phyloP scores from a whole-genome alignment of 495 filamentous ascomycete species.

The Penicillium fimorum region DNA sequence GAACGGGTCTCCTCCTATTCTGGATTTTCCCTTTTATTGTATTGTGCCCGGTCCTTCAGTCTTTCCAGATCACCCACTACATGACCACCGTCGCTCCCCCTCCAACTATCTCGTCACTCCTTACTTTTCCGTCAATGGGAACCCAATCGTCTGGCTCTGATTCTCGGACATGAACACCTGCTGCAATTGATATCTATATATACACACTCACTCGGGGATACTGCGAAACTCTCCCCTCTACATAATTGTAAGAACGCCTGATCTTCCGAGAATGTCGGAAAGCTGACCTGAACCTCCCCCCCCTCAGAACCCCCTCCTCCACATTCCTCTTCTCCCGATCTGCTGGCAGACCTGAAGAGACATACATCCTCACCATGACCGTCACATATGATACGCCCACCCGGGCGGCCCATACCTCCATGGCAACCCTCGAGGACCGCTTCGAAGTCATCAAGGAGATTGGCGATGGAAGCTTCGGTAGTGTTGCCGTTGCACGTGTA shows the following conservation, averaged over 20 bases:
- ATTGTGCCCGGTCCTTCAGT: conserved; percentile 37
- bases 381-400: conserved; percentile 63
- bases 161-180: conserved; percentile 22
- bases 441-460: conserved; percentile 98
- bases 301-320: conserved; percentile 16
- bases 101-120: conserved; percentile 33
- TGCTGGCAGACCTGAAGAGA: conserved; percentile 47
- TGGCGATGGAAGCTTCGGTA: conserved; percentile 97
- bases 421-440: conserved; percentile 69
- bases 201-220: conserved; percentile 9
- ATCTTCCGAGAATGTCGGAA: conserved; percentile 9
- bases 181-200: conserved; percentile 23
- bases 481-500: conserved; percentile 87
- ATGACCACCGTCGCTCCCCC: conserved; percentile 18
- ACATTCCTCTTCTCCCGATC: conserved; percentile 30
- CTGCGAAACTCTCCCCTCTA: conserved; percentile 21
- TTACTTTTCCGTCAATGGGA: conserved; percentile 23
- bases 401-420: conserved; percentile 51
- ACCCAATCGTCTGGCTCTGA: conserved; percentile 9
- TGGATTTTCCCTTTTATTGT: conserved; percentile 39
- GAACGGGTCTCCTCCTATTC: conserved; percentile 41
- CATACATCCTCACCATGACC: conserved; percentile 57
- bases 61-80: conserved; percentile 36
- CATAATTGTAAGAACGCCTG: conserved; percentile 18
- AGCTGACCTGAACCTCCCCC: conserved; percentile 18